Conservation (phyloP, 2,329 filamentous ascomycete species). For the Rugonectria rugulosa region DNA sequence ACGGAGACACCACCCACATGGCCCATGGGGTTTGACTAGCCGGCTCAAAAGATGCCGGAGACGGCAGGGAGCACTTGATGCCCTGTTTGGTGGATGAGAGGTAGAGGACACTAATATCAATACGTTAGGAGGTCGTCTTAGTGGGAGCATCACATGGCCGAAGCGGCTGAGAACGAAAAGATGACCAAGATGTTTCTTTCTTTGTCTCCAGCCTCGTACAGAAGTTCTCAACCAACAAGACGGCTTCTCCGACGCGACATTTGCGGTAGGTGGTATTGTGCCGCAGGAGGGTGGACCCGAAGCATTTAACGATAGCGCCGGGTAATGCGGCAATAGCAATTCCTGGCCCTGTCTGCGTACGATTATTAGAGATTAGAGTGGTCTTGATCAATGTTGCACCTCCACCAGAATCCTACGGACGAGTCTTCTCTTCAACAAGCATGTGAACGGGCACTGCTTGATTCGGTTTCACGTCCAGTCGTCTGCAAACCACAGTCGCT, state of each 20-base stretch:
- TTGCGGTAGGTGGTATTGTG: constrained; percentile 23
- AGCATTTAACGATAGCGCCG: background rate
- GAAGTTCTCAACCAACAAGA: constrained; percentile 9
- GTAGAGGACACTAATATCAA: background rate
- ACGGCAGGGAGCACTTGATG: constrained; percentile 1
- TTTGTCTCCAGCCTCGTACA: background rate
- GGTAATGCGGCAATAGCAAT: constrained; percentile 14
- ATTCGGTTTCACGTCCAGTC: too few relatives aligned
- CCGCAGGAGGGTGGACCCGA: constrained; percentile 16
- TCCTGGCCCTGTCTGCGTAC: background rate
- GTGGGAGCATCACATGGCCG: background rate
- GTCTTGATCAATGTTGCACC: too few relatives aligned
- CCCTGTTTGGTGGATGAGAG: too few relatives aligned
- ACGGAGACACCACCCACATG: constrained; percentile 11
- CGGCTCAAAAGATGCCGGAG: constrained; percentile 32
- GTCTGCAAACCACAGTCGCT: too few relatives aligned
- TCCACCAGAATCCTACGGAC: too few relatives aligned
- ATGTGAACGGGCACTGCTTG: too few relatives aligned
- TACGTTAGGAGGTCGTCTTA: background rate
- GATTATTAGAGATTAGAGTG: too few relatives aligned
- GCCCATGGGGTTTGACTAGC: constrained; percentile 4
- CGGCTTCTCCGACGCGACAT: constrained; percentile 16
- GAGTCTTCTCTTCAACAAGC: too few relatives aligned
- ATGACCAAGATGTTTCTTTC: too few relatives aligned
- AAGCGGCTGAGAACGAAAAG: too few relatives aligned